These are phyloP conservation scores for Mycosphaerelloides madeirae DNA, from an alignment of 2,329 filamentous ascomycete species.

Conservation along the genomic window DNA sequence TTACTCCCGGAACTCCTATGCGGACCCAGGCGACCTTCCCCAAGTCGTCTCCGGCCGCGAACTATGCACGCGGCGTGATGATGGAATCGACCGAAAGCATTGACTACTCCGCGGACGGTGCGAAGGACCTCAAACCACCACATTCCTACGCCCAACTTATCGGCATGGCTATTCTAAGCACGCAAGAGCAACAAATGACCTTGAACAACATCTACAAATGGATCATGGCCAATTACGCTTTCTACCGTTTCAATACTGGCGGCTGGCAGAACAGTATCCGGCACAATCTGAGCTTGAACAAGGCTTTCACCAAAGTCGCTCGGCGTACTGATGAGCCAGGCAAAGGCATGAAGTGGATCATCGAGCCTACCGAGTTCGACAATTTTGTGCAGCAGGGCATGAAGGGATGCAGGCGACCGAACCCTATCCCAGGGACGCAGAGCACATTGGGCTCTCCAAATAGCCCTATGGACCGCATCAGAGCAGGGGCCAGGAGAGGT, in stretches of 20 bases:
- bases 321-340: constrained; percentile 91
- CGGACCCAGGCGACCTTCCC: constrained; percentile 31
- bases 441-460: constrained; percentile 38
- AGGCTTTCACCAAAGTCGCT: constrained; percentile 88
- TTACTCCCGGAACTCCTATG: constrained; percentile 34
- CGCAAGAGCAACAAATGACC: constrained; percentile 80
- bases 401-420: constrained; percentile 38
- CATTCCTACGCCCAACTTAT: constrained; percentile 97
- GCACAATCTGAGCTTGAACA: constrained; percentile 92
- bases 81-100: constrained; percentile 55
- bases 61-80: constrained; percentile 48
- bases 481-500: constrained; percentile 40
- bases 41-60: constrained; percentile 44
- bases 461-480: constrained; percentile 53
- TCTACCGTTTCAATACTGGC: constrained; percentile 77
- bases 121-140: constrained; percentile 88
- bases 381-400: constrained; percentile 74
- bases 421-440: constrained; percentile 34
- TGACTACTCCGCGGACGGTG: constrained; percentile 75
- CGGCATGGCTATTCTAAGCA: constrained; percentile 88
- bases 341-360: constrained; percentile 99
- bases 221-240: constrained; percentile 87
- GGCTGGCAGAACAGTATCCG: constrained; percentile 99
- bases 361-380: constrained; percentile 75
- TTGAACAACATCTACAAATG: constrained; percentile 89